Evolutionary conservation across 169 alveolate genomes (phyloP), one percentile per base, ranked within the genome.

Genomic region (Babesia ovis): DNA sequence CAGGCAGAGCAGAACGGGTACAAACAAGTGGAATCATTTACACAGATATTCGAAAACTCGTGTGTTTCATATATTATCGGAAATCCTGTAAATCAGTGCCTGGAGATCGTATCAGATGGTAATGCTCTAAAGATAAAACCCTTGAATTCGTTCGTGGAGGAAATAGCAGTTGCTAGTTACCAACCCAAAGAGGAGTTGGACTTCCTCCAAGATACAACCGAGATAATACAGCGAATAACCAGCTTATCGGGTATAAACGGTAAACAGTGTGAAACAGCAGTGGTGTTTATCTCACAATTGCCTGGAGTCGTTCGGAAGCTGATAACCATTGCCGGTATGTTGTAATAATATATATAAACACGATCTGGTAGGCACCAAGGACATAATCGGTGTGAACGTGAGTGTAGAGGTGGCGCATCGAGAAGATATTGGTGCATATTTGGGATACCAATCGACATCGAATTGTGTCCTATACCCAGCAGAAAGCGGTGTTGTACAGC

Each of bases 91-190:
- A 6, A 3, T 0, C 0, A 1, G 18, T 14, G 18, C 22, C 23
- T 20, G 22, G 41, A 31, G 54, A 18, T 25, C n/a, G 25, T 48
- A 31, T 35, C 0, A 1, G 9, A 29, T 4, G 22, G 1, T 20
- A 12, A 46, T n/a, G 0, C 3, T 0, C 6, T 31, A 12, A 32
- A 32, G 29, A 22, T 41, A 6, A 37, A 11, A n/a, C 70, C 54
- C 14, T 6, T 60, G 6, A 14, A 25, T 3, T 41, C 3, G 12
- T 64, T 64, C 22, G 61, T 64, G 60, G 74, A 64, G 34, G 31
- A 31, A 16, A 64, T 64, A 32, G 61, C 61, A 18, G 14, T 48
- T 12, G 60, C 74, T 12, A 48, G 74, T 16, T 64, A 64, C 50
- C 54, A 64, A 18, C 27, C 32, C 18, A 23, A 11, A 6, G 46